Base-by-base conservation (phyloP, 768 basidiomycete species). In the Boletus tomentosulus region DNA sequence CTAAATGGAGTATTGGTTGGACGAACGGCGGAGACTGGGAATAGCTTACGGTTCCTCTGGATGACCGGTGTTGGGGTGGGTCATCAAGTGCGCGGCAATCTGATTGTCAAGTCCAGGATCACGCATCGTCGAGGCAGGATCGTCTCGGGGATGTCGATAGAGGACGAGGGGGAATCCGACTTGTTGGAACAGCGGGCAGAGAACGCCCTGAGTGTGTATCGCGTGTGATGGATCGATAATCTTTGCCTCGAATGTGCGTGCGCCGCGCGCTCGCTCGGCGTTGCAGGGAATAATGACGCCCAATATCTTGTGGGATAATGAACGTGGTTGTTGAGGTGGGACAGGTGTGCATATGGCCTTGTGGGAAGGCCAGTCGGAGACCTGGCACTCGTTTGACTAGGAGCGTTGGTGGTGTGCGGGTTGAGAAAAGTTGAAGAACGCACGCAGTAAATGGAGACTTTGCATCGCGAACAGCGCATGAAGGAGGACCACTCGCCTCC, bases 161-260 rank as follows among this genome's bases (percentile, higher is more conserved):
- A 69, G 55, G 12, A 68, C 22, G 48, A 71, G 60, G 0, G 70
- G 66, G 13, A 71, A 59, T 12, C 68, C 68, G 16, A 68, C 60
- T 57, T 63, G 54, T 13, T 56, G 53, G 12, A 64, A 67, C 7
- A 71, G n/a, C 0, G 68, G 66, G 22, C 66, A 65, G 8, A 54
- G 34, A 5, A 69, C 41, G 12, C 65, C 66, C 5, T 46, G 54
- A 5, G 54, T 48, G 37, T 69, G 60, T 59, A 71, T 71, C 1
- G 57, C 45, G 13, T 71, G 70, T 7, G 61, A 56, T 1, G 65
- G 47, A 2, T 56, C 50, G 30, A 67, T 59, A 12, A 67, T 30
- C 3, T 46, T 59, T 30, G 57, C 46, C 46, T 67, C 61, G 51
- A 67, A 63, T 22, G 45, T 31, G 11, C 60, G 59, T 9, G 60